Percentiles rank a stretch among this genome's conserved stretches.
Conservation (phyloP, 202 grass and related monocot genomes). For the Schoenoplectus tabernaemontani region DNA sequence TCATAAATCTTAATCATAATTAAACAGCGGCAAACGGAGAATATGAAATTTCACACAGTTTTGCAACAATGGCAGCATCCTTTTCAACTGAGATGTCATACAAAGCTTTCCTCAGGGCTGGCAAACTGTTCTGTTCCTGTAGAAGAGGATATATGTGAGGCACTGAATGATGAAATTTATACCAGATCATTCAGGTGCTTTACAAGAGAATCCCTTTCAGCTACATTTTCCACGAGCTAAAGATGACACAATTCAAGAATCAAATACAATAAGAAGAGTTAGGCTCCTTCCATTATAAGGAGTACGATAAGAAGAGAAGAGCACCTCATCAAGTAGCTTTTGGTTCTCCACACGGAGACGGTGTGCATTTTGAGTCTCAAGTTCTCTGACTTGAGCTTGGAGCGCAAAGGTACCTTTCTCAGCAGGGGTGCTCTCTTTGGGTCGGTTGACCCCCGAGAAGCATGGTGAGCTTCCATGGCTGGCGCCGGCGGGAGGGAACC, state of each 20-base stretch:
- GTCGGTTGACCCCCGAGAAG: no score
- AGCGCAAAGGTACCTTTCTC: constrained; percentile 28
- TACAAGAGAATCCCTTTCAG: constrained; percentile 63
- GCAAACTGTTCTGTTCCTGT: constrained; percentile 59
- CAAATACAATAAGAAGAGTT: not conserved
- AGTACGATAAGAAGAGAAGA: not conserved
- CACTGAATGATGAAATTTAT: not conserved
- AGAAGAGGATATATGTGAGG: constrained; percentile 7
- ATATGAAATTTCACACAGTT: constrained; percentile 30
- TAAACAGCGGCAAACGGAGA: not conserved
- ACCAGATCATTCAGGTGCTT: constrained; percentile 65
- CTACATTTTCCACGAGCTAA: constrained; percentile 68
- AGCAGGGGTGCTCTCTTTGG: no score
- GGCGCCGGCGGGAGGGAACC: no score
- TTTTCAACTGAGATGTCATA: constrained; percentile 81
- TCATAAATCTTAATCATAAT: constrained; percentile 5
- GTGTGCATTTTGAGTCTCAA: constrained; percentile 20
- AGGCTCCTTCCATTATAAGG: no score
- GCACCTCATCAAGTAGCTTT: not conserved
- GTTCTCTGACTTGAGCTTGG: constrained; percentile 47
- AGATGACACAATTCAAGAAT: constrained; percentile 12
- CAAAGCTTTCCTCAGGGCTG: constrained; percentile 46
- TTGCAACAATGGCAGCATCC: constrained; percentile 71
- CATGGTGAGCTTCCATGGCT: no score
- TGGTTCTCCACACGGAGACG: not conserved